Base-by-base conservation (phyloP, 2,329 filamentous ascomycete genomes). In the Lanzia echinophila region DNA sequence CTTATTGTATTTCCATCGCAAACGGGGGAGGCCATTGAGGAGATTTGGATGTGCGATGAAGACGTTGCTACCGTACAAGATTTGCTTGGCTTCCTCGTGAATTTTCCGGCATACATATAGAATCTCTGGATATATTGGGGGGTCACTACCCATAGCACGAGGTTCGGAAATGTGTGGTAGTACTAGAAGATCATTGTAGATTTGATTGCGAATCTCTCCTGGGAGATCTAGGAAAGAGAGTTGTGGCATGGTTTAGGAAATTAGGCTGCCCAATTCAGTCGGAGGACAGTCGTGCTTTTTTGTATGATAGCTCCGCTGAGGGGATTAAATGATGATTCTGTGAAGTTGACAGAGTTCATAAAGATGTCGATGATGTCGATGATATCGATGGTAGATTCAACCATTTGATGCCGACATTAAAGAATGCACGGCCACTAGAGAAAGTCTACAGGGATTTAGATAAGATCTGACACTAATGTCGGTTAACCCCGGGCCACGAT, bases 181-280 rank as follows among this genome's bases (percentile, higher is more conserved):
- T 19, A 66, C 41, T n/a, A 67, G 62, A 36, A 68, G 62, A 15
- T 60, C 31, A 15, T 38, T n/a, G 58, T 68, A 79, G 32, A 87
- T 78, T 63, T 85, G 75, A 52, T 84, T 79, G 36, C 77, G 75
- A 3, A 87, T 73, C 61, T 87, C 83, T 2, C 74, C 73, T 22
- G 86, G 77, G 1, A 87, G 73, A 15, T 63, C 58, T 19, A 66
- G 50, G 33, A 68, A 66, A 17, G 54, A 47, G 10, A 60, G 34
- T 10, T 20, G 17, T 33, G 53, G 22, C 61, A 62, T 64, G 6
- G 38, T 41, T 39, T 11, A 34, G n/a, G n/a, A n/a, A n/a, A n/a
- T n/a, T n/a, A n/a, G n/a, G n/a, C n/a, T n/a, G n/a, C n/a, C n/a
- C n/a, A n/a, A n/a, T n/a, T n/a, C n/a, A n/a, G n/a, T n/a, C n/a